These are phyloP conservation scores for Blastobotrys robertii DNA, from an alignment of 805 yeast species.

Conservation along the genomic window DNA sequence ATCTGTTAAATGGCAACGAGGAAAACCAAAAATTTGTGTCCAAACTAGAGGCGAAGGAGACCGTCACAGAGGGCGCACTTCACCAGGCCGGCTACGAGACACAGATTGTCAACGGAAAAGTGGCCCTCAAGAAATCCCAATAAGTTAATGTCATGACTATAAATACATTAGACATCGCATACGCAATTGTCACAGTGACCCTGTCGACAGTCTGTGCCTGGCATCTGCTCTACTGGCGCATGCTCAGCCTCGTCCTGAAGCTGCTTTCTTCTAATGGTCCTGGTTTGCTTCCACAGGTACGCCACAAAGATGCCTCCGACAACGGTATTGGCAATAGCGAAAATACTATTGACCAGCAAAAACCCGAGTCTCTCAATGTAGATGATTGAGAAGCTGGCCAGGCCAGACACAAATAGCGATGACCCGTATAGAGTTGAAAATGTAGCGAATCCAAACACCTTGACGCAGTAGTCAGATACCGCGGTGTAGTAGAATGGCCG, in stretches of 20 bases:
- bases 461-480: constrained; percentile 83
- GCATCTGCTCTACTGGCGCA: constrained; percentile 35
- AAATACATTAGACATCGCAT: constrained; percentile 8
- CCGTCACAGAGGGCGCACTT: constrained; percentile 49
- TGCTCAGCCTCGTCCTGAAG: constrained; percentile 56
- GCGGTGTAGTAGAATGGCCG: constrained; percentile 92
- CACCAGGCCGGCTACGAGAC: constrained; percentile 71
- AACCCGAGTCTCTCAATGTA: constrained; percentile 40
- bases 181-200: constrained; percentile 15
- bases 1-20: constrained; percentile 51
- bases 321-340: constrained; percentile 37
- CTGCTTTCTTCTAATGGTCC: constrained; percentile 37
- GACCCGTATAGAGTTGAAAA: constrained; percentile 90
- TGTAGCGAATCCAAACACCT: constrained; percentile 85
- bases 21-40: constrained; percentile 73
- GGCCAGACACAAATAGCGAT: constrained; percentile 70
- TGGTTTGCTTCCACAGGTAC: constrained; percentile 30
- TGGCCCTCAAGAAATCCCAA: constrained; percentile 36
- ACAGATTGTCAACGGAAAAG: constrained; percentile 61
- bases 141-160: background rate
- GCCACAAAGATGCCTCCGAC: constrained; percentile 22
- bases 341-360: constrained; percentile 51
- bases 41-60: constrained; percentile 62
- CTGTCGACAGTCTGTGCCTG: constrained; percentile 13
- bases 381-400: constrained; percentile 67